Evolutionary conservation across 2,329 filamentous ascomycete genomes (phyloP), one percentile per base, ranked within the genome.

Genomic region (Sporothrix variecibatus): DNA sequence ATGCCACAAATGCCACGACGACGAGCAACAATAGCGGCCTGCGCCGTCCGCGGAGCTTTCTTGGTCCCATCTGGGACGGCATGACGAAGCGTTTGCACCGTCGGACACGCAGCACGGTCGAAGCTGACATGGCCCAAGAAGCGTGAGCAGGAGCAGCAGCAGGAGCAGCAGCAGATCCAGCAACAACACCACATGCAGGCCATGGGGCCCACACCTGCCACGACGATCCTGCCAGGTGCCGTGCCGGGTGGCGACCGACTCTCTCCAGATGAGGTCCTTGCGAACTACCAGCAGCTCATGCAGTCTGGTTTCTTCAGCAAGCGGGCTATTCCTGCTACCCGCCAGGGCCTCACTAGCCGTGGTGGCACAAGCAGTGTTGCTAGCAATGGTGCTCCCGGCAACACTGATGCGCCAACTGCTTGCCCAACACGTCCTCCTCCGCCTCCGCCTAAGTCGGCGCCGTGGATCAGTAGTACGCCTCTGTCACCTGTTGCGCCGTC

Each of bases 241-340:
- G 7, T 28, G 34, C n/a, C 64, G 20, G 46, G 38, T 51, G n/a
- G 46, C 3, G 72, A 43, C 72, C 81, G 80, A 56, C 83, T 81
- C 38, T 79, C 82, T 5, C 79, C 82, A 3, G 88, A 90, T 71
- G 87, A 90, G 74, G 84, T 90, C 72, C 77, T 88, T 78, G 84
- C 86, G 75, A 89, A 83, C 78, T 90, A 90, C 80, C 86, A 88
- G 76, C 82, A 87, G 76, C 84, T 90, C 73, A 83, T 90, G 77
- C 85, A 87, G 2, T 85, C 85, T 6, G 88, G 88, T 75, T 90
- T 90, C 84, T 90, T 90, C 79, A 83, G 85, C 65, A 82, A 86
- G 31, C 87, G 89, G 76, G 87, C 88, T 71, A 89, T 89, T 75
- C 86, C 87, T 75, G 88, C 87, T 4, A 88, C 87, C 1, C 83